Conservation (phyloP, 768 basidiomycete species). For the Scleroderma bovista region DNA sequence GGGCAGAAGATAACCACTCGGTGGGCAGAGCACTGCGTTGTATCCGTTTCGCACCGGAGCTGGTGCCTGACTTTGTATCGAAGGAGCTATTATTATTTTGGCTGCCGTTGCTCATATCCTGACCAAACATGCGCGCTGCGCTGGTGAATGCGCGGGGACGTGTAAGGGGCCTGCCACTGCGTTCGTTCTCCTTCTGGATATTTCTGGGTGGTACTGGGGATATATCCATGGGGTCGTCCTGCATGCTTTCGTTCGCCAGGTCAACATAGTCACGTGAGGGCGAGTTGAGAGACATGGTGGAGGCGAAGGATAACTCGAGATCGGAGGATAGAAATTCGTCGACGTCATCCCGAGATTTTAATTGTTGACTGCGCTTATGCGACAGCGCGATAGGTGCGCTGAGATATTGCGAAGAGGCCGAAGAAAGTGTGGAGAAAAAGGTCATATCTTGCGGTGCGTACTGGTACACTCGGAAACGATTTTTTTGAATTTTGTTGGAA, state of each 20-base stretch:
- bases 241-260: slow-evolving; percentile 44
- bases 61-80: slow-evolving; percentile 21
- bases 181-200: slow-evolving; percentile 24
- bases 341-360: slow-evolving; percentile 43
- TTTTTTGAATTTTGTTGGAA: slow-evolving; percentile 43
- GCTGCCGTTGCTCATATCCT: slow-evolving; percentile 60
- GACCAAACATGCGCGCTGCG: slow-evolving; percentile 64
- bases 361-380: slow-evolving; percentile 44
- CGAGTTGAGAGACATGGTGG: slow-evolving; percentile 74
- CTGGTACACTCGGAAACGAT: slow-evolving; percentile 23
- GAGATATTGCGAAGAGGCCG: slow-evolving; percentile 42
- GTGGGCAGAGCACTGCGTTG: slow-evolving; percentile 60
- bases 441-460: slow-evolving; percentile 44
- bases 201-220: slow-evolving; percentile 53
- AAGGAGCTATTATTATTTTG: slow-evolving; percentile 29
- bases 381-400: slow-evolving; percentile 33
- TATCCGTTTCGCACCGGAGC: slow-evolving; percentile 44
- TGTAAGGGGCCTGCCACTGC: slow-evolving; percentile 24
- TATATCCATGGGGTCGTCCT: slow-evolving; percentile 73
- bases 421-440: slow-evolving; percentile 40
- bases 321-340: slow-evolving; percentile 72
- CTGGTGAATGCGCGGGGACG: slow-evolving; percentile 67
- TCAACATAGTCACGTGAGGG: slow-evolving; percentile 47
- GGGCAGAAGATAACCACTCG: slow-evolving; percentile 46
- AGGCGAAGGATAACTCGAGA: slow-evolving; percentile 78